Evolutionary conservation across 2,329 filamentous ascomycete genomes (phyloP).

Genomic region (Fusarium chuoi): DNA sequence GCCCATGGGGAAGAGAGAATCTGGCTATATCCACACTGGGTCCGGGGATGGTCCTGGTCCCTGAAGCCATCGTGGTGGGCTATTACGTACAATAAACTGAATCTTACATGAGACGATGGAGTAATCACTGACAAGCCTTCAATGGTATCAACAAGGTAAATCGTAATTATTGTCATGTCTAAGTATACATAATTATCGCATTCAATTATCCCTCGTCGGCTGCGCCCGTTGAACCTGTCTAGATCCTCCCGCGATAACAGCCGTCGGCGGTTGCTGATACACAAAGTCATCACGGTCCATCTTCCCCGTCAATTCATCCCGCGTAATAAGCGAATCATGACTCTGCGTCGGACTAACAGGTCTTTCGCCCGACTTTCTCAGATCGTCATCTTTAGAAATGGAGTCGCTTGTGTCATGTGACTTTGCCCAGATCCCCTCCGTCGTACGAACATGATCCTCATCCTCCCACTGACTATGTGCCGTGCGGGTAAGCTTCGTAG

Average conservation of each 20-base stretch:
- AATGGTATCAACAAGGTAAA: constrained; percentile 6
- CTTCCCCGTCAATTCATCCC: constrained; percentile 32
- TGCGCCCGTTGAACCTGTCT: constrained; percentile 33
- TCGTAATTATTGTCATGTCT: constrained; percentile 1
- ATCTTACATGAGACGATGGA: neutral
- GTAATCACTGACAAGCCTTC: neutral
- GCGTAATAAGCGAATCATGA: constrained; percentile 43
- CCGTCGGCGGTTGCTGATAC: constrained; percentile 23
- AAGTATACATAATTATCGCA: neutral
- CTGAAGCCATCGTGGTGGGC: constrained; percentile 13
- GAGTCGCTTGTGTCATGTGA: constrained; percentile 35
- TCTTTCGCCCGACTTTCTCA: constrained; percentile 26
- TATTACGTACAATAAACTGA: constrained; percentile 35
- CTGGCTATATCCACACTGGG: constrained; percentile 7
- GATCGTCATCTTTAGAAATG: constrained; percentile 33
- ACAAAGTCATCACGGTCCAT: constrained; percentile 22
- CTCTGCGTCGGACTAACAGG: constrained; percentile 43
- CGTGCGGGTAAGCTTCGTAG: constrained; percentile 35
- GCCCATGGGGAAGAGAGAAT: constrained; percentile 9
- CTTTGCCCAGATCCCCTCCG: constrained; percentile 41
- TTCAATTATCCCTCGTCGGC: constrained; percentile 2
- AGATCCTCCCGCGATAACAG: constrained; percentile 27
- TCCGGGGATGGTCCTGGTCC: constrained; percentile 22
- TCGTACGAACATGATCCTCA: constrained; percentile 34
- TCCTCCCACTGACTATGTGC: constrained; percentile 42